A percentile compares a stretch with the other conserved stretches of the same genome.
Evolutionary conservation across 2,329 filamentous ascomycete species (phyloP).

Genomic region (Leptographium radiaticola): DNA sequence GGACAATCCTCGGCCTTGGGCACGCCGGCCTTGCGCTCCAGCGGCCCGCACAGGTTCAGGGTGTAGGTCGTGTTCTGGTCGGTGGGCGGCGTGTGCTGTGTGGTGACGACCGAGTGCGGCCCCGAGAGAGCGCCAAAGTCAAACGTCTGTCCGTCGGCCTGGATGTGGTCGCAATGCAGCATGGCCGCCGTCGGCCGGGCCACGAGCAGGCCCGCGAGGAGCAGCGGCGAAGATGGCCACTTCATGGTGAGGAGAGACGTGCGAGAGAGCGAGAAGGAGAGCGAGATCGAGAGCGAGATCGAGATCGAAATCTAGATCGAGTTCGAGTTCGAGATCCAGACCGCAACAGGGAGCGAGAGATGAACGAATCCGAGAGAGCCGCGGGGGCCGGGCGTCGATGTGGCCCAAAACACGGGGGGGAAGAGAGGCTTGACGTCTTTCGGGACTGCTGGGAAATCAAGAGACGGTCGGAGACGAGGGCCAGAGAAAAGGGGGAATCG

Average conservation of each 20-base stretch:
- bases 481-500: too few relatives aligned
- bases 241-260: neutral
- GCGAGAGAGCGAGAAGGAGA: neutral
- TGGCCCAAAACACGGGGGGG: too few relatives aligned
- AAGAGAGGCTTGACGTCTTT: too few relatives aligned
- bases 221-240: neutral
- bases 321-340: too few relatives aligned
- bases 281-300: neutral
- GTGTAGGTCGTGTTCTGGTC: slow-evolving; percentile 69
- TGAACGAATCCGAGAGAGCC: neutral
- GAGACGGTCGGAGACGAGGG: too few relatives aligned
- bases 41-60: slow-evolving; percentile 57
- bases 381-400: too few relatives aligned
- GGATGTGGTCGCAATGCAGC: slow-evolving; percentile 50
- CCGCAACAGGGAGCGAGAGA: neutral
- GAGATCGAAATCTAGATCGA: too few relatives aligned
- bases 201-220: slow-evolving; percentile 4
- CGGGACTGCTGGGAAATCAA: too few relatives aligned
- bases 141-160: slow-evolving; percentile 45
- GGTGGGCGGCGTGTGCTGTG: slow-evolving; percentile 35
- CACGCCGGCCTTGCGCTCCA: slow-evolving; percentile 48
- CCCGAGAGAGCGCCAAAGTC: slow-evolving; percentile 52
- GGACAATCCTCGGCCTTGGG: slow-evolving; percentile 50
- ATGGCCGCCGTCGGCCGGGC: slow-evolving; percentile 24
- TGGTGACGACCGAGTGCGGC: slow-evolving; percentile 54